phyloP scores from a whole-genome alignment of 2,329 filamentous ascomycete species.

The Periconia digitata region DNA sequence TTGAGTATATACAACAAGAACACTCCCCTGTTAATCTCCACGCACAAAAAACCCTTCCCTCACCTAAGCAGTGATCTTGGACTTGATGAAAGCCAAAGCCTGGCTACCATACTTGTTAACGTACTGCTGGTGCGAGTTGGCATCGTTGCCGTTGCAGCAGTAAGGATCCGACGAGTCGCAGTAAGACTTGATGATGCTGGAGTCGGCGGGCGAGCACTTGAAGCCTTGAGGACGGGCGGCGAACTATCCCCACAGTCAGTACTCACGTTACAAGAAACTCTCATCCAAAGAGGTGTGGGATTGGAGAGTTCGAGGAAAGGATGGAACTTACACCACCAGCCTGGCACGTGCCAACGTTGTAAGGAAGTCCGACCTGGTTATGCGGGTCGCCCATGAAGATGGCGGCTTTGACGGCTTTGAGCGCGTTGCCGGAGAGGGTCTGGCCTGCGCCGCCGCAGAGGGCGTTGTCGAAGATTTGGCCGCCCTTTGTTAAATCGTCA shows the following conservation, averaged over 20 bases:
- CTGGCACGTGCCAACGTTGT: slow-evolving; percentile 63
- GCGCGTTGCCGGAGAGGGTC: slow-evolving; percentile 52
- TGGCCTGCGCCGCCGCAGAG: slow-evolving; percentile 58
- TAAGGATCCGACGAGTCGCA: slow-evolving; percentile 66
- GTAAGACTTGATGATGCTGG: slow-evolving; percentile 63
- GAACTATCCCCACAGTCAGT: slow-evolving; percentile 49
- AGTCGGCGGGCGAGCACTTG: slow-evolving; percentile 54
- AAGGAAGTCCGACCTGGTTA: slow-evolving; percentile 57
- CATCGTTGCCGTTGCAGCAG: slow-evolving; percentile 66
- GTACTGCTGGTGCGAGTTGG: slow-evolving; percentile 63
- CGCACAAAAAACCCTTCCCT: too few relatives aligned
- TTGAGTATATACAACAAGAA: too few relatives aligned
- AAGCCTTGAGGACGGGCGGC: slow-evolving; percentile 61
- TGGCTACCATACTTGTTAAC: slow-evolving; percentile 61
- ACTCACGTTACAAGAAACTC: not conserved
- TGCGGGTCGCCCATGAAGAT: slow-evolving; percentile 68
- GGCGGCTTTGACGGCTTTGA: slow-evolving; percentile 61
- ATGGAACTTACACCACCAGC: slow-evolving; percentile 61
- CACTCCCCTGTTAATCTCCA: too few relatives aligned
- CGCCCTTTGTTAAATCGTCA: slow-evolving; percentile 52
- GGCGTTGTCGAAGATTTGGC: slow-evolving; percentile 65
- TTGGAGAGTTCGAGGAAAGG: not conserved
- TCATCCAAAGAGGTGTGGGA: not conserved
- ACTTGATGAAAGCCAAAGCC: slow-evolving; percentile 62
- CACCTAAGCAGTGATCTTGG: slow-evolving; percentile 45